phyloP scores from a whole-genome alignment of 352 stramenopile species.

The Proteromonas lacertae region DNA sequence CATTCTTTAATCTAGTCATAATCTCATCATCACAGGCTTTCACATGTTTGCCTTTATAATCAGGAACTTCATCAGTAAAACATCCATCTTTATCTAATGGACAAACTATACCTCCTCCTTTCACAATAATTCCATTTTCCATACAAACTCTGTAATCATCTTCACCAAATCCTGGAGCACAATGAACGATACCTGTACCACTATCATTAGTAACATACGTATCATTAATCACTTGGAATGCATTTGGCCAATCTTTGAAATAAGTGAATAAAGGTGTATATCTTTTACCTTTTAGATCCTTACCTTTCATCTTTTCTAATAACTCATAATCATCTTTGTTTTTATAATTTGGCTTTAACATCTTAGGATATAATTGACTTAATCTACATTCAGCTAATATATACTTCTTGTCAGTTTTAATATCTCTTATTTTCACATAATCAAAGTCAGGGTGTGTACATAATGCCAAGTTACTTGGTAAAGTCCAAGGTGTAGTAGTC shows the following conservation, averaged over 20 bases:
- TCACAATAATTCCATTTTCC: slow-evolving; percentile 58
- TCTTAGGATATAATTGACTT: slow-evolving; percentile 73
- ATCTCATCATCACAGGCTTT: slow-evolving; percentile 91
- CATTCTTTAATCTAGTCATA: slow-evolving; percentile 63
- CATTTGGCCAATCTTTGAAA: slow-evolving; percentile 23
- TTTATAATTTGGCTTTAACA: slow-evolving; percentile 67
- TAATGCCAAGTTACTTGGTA: slow-evolving; percentile 86
- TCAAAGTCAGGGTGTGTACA: slow-evolving; percentile 77
- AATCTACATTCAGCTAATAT: slow-evolving; percentile 65
- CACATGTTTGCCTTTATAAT: slow-evolving; percentile 70
- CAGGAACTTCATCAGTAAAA: slow-evolving; percentile 58
- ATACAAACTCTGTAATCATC: slow-evolving; percentile 98
- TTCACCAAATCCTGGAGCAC: slow-evolving; percentile 92
- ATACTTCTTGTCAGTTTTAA: slow-evolving; percentile 40
- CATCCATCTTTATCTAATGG: slow-evolving; percentile 77
- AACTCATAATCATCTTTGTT: slow-evolving; percentile 46
- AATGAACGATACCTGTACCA: slow-evolving; percentile 84
- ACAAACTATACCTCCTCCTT: slow-evolving; percentile 61
- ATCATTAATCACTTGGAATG: slow-evolving; percentile 76
- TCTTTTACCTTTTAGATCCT: slow-evolving; percentile 58
- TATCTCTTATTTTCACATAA: slow-evolving; percentile 89
- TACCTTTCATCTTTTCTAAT: slow-evolving; percentile 47
- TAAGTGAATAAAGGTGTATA: slow-evolving; percentile 85
- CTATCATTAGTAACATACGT: slow-evolving; percentile 86
- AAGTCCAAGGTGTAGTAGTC: slow-evolving; percentile 98